Conservation (phyloP, 345 rosid species). For the Aurinia saxatilis region DNA sequence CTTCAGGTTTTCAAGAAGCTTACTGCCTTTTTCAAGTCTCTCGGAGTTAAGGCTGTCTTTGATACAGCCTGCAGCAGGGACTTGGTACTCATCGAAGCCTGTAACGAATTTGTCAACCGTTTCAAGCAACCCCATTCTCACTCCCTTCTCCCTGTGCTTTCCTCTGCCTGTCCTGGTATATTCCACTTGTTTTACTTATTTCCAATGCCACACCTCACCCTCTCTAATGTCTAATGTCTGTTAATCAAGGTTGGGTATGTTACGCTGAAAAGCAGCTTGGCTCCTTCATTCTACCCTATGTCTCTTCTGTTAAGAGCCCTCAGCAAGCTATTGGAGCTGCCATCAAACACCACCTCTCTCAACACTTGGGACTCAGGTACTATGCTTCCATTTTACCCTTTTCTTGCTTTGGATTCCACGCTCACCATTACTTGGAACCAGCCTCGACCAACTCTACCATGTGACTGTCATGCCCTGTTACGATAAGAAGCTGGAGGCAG, state of each 20-base stretch:
- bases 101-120: constrained; percentile 75
- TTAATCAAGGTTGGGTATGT: constrained; percentile 88
- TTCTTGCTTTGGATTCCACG: neutral
- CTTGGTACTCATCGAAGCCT: constrained; percentile 69
- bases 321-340: constrained; percentile 85
- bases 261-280: constrained; percentile 94
- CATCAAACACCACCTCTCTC: constrained; percentile 61
- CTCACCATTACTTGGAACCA: constrained; percentile 17
- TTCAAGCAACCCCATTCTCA: constrained; percentile 44
- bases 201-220: no score
- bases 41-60: constrained; percentile 83
- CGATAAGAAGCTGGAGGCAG: constrained; percentile 96
- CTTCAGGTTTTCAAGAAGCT: constrained; percentile 77
- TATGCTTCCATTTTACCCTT: neutral
- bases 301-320: constrained; percentile 94
- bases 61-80: constrained; percentile 86
- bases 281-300: constrained; percentile 70
- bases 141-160: constrained; percentile 63
- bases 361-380: constrained; percentile 72
- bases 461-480: constrained; percentile 97
- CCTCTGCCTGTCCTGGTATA: constrained; percentile 93
- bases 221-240: neutral
- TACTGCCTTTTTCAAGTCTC: constrained; percentile 65
- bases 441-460: constrained; percentile 82
- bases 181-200: neutral